Evolutionary conservation across 2,329 filamentous ascomycete genomes (phyloP), one percentile per base, ranked within the genome.

Genomic region (Phaeoacremonium minimum): DNA sequence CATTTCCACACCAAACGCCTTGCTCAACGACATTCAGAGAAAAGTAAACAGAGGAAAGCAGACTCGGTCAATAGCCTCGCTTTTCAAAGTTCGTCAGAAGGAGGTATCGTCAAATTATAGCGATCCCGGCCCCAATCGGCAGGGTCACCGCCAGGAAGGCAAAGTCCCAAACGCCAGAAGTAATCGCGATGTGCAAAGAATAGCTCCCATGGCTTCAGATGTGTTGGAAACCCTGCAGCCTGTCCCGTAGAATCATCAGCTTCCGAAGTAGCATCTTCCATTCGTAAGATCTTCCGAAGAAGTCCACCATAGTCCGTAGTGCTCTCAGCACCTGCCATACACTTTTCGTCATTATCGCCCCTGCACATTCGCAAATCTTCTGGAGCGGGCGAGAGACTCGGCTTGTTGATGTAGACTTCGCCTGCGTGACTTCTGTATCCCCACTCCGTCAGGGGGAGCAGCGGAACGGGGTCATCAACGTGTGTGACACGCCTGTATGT

Each of bases 141-240:
- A 4, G 82, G 81, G 55, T 85, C 83, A 11, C 86, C 85, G 11
- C 85, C 85, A 0, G 91, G 90, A 3, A 96, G 70, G 63, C 93
- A 98, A 19, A 97, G 66, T 0, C 93, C 93, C 36, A 98, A 61
- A 38, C 93, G 75, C 87, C 88, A 95, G 62, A 98, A 97, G 60
- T 98, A 98, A 64, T 98, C 93, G 28, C 93, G 71, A 63, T 98
- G 93, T 2, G 90, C 86, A 60, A 94, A 95, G 54, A 97, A 83
- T 7, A 96, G 66, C 61, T 95, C 80, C 88, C 91, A 95, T n/a
- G 94, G 73, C 58, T 84, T 86, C 50, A 90, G 58, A 60, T 75
- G 59, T 51, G 46, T 73, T 55, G 51, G 81, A 60, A 66, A 76
- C 70, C 61, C 81, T 12, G 81, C 80, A 1, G 83, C 70, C 13